Conservation (phyloP, 169 alveolate genomes). For the Cyclospora cayetanensis region DNA sequence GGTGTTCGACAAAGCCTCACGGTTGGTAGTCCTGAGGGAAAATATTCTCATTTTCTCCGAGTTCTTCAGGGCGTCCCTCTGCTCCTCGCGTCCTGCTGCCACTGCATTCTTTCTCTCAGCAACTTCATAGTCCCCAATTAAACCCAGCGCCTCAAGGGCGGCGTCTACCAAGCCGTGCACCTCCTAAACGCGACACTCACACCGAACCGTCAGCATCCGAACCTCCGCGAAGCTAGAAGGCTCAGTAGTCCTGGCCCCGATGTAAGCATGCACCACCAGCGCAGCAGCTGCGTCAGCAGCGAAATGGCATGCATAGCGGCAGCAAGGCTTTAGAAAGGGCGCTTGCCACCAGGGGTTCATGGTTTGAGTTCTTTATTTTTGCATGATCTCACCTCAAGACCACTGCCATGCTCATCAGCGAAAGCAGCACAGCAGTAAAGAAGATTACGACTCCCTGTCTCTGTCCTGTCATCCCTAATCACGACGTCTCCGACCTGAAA, state of each 20-base stretch:
- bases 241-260: not conserved
- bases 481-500: constrained; percentile 61
- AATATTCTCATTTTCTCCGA: not conserved
- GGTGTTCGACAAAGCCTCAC: not conserved
- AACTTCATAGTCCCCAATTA: constrained; percentile 57
- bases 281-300: constrained; percentile 3
- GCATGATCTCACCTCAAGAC: constrained; percentile 48
- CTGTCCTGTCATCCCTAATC: constrained; percentile 45
- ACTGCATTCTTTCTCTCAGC: constrained; percentile 46
- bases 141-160: constrained; percentile 30
- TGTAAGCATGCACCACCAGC: not conserved
- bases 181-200: constrained; percentile 30
- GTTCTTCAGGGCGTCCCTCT: not conserved
- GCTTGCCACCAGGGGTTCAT: not conserved
- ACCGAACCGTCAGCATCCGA: not conserved
- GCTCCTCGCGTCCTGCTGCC: constrained; percentile 1
- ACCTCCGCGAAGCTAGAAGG: not conserved
- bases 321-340: not conserved
- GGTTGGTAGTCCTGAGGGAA: not conserved
- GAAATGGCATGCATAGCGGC: not conserved
- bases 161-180: constrained; percentile 71
- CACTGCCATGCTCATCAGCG: constrained; percentile 53
- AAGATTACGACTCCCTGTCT: constrained; percentile 56
- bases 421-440: constrained; percentile 56
- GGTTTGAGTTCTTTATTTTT: not conserved